Evolutionary conservation across 2,329 filamentous ascomycete species (phyloP).

Genomic region (Ceratocystis huliohia): DNA sequence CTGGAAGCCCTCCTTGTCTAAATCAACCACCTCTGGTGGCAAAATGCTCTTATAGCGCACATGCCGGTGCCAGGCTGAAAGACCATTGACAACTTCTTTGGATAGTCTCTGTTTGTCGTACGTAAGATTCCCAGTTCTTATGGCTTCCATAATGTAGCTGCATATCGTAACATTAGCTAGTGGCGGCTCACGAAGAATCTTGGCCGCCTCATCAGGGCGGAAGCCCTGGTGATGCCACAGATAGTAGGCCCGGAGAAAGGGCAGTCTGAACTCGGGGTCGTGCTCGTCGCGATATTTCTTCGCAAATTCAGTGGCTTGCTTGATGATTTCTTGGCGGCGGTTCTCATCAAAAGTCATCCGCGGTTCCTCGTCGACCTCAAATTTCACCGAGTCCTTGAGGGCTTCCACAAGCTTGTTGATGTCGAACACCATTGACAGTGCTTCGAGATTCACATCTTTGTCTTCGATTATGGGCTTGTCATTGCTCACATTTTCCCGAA

Average conservation of each 20-base stretch:
- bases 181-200: conserved; percentile 47
- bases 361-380: conserved; percentile 24
- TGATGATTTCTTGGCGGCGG: conserved; percentile 1
- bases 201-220: conserved; percentile 37
- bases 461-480: conserved; percentile 15
- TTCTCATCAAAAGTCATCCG: background rate
- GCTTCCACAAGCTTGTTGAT: conserved; percentile 15
- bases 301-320: background rate
- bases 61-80: conserved; percentile 18
- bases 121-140: conserved; percentile 39
- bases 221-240: conserved; percentile 50
- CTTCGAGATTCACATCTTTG: conserved; percentile 16
- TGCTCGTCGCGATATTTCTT: conserved; percentile 9
- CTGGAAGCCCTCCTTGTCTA: conserved; percentile 11
- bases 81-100: conserved; percentile 32
- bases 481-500: background rate
- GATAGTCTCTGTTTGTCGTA: conserved; percentile 37
- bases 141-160: conserved; percentile 45
- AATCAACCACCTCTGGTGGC: conserved; percentile 7
- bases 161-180: conserved; percentile 43
- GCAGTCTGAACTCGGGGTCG: conserved; percentile 6
- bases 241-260: conserved; percentile 45
- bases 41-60: conserved; percentile 18
- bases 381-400: conserved; percentile 23
- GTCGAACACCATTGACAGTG: conserved; percentile 15